Conservation (phyloP, 2,329 filamentous ascomycete species). For the Aspergillus sergii region DNA sequence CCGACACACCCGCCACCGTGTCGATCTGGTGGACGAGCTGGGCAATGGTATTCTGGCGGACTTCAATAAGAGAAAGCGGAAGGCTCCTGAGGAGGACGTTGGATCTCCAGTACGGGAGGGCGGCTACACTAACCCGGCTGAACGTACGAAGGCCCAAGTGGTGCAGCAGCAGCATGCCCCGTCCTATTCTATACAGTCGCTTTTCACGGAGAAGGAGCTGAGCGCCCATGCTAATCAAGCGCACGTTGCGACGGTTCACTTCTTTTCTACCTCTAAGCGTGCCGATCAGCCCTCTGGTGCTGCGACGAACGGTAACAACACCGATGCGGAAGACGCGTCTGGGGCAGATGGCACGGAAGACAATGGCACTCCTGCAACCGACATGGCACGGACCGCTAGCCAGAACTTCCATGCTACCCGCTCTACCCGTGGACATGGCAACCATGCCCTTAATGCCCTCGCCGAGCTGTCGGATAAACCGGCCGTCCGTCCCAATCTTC, state of each 20-base stretch:
- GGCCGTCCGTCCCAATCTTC: constrained; percentile 47
- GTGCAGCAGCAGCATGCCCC: constrained; percentile 61
- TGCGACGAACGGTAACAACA: constrained; percentile 43
- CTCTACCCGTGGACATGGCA: constrained; percentile 54
- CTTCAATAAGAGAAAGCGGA: constrained; percentile 61
- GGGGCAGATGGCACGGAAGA: constrained; percentile 44
- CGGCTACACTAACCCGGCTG: constrained; percentile 51
- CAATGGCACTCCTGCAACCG: constrained; percentile 48
- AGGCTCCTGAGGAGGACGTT: constrained; percentile 59
- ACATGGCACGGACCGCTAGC: constrained; percentile 64
- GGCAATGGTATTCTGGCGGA: constrained; percentile 52
- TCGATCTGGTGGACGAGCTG: constrained; percentile 55
- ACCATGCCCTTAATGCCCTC: constrained; percentile 57
- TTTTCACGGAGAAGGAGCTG: constrained; percentile 70
- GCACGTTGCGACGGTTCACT: constrained; percentile 59
- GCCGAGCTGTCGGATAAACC: constrained; percentile 58
- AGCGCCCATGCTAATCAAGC: constrained; percentile 64
- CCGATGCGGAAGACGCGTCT: constrained; percentile 42
- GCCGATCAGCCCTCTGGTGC: constrained; percentile 44
- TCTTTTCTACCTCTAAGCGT: constrained; percentile 59
- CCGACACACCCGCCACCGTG: constrained; percentile 61
- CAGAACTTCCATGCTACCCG: constrained; percentile 60
- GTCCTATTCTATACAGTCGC: constrained; percentile 63
- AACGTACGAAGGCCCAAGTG: constrained; percentile 56
- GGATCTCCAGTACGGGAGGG: constrained; percentile 59